Conservation (phyloP, 2,329 filamentous ascomycete species). For the Blastomyces gilchristii region DNA sequence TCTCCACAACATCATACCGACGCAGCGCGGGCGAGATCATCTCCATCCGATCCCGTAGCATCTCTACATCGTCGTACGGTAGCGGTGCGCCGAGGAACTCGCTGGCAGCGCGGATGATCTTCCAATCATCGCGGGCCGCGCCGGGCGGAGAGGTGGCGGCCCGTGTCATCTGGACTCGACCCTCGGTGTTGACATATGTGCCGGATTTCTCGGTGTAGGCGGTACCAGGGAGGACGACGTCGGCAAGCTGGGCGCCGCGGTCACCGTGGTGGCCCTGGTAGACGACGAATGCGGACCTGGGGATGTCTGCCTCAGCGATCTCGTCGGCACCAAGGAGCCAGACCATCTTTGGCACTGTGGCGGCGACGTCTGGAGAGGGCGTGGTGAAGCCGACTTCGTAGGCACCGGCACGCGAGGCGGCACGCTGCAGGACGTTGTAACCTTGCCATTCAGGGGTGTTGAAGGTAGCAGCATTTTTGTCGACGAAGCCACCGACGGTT, state of each 20-base stretch:
- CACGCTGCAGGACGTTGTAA: slow-evolving; percentile 91
- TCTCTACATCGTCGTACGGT: slow-evolving; percentile 85
- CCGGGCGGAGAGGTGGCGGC: slow-evolving; percentile 81
- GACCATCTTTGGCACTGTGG: slow-evolving; percentile 84
- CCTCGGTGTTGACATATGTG: slow-evolving; percentile 97
- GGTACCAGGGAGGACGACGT: slow-evolving; percentile 84
- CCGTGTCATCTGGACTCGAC: slow-evolving; percentile 86
- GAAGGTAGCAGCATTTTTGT: slow-evolving; percentile 87
- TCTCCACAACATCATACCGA: slow-evolving; percentile 84
- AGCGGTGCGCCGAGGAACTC: slow-evolving; percentile 83
- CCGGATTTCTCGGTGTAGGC: slow-evolving; percentile 95
- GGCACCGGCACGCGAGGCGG: slow-evolving; percentile 82
- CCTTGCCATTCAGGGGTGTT: slow-evolving; percentile 87
- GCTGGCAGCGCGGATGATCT: slow-evolving; percentile 86
- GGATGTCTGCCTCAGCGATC: slow-evolving; percentile 71
- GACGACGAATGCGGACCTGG: slow-evolving; percentile 90
- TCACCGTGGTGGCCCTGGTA: slow-evolving; percentile 99
- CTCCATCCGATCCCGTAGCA: slow-evolving; percentile 82
- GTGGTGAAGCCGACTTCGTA: slow-evolving; percentile 93
- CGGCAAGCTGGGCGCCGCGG: slow-evolving; percentile 80
- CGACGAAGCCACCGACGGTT: slow-evolving; percentile 77
- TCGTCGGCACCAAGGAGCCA: slow-evolving; percentile 97
- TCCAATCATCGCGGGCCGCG: slow-evolving; percentile 92
- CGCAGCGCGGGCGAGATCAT: slow-evolving; percentile 87
- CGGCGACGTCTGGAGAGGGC: slow-evolving; percentile 67